Evolutionary conservation across 2,329 filamentous ascomycete species (phyloP).

Genomic region (Verticillium longisporum): DNA sequence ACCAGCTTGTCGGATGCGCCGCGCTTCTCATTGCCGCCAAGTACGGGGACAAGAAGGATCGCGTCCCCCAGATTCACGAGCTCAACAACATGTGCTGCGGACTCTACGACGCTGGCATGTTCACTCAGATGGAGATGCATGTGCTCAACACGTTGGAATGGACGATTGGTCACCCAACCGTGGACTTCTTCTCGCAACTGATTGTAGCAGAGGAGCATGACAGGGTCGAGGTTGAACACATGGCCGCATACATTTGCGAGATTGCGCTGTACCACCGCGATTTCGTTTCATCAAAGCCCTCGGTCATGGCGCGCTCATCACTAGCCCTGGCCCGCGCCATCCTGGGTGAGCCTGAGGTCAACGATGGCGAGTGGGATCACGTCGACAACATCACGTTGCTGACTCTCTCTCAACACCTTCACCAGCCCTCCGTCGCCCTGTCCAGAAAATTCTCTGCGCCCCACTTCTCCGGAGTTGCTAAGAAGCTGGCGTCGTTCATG

Average conservation of each 20-base stretch:
- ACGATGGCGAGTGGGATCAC: constrained; percentile 69
- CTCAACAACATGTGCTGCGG: constrained; percentile 99
- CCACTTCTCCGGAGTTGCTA: constrained; percentile 45
- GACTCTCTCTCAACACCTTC: constrained; percentile 51
- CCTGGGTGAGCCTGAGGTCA: constrained; percentile 69
- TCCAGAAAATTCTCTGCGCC: constrained; percentile 53
- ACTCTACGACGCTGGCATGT: constrained; percentile 98
- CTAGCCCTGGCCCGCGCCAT: constrained; percentile 83
- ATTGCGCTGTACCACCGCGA: constrained; percentile 95
- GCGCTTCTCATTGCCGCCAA: constrained; percentile 95
- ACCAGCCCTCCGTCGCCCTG: constrained; percentile 50
- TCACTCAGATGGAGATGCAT: constrained; percentile 99
- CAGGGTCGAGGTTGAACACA: constrained; percentile 85
- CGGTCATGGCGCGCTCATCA: constrained; percentile 82
- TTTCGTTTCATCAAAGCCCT: constrained; percentile 88
- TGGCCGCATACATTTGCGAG: constrained; percentile 91
- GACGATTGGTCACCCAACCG: constrained; percentile 91
- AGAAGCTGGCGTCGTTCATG: constrained; percentile 51
- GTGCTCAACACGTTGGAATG: constrained; percentile 95
- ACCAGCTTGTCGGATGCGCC: constrained; percentile 94
- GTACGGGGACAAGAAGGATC: constrained; percentile 97
- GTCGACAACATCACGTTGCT: constrained; percentile 62
- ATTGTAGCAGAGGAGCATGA: constrained; percentile 73
- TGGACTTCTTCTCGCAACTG: constrained; percentile 87
- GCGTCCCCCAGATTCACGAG: constrained; percentile 94